Evolutionary conservation across 2,329 filamentous ascomycete species (phyloP), one percentile per base, ranked within the genome.

Genomic region (Westerdykella aurantiaca): DNA sequence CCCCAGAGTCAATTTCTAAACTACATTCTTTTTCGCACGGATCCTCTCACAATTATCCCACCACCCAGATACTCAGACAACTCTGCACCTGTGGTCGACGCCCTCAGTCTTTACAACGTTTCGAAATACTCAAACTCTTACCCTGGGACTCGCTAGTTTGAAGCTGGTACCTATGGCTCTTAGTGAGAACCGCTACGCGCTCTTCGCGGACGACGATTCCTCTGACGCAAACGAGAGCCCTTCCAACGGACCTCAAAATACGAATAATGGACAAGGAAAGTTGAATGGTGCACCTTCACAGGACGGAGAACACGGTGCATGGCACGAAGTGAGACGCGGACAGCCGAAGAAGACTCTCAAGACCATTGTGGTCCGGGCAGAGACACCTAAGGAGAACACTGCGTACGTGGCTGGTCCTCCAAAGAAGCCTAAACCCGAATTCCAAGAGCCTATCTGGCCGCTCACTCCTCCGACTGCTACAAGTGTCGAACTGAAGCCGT

Each of bases 121-220:
- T 29, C 25, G 7, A 29, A 2, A 29, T 29, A 29, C 25, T 29
- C 25, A 29, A 12, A 9, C 10, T 29, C 25, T 29, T 12, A 29
- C 25, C 6, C 6, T 9, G 25, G 25, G 25, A 5, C 7, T 9
- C 25, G 25, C 25, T 12, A 29, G 25, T 12, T 29, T 29, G 25
- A 9, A 29, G 3, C 25, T 25, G 16, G 11, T 29, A 37, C 34
- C 6, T 2, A 61, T 63, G 58, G 47, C 45, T 16, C 34, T 46
- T 17, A 37, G 38, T 29, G 31, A 40, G 29, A 63, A 63, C 25
- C 57, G 60, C 17, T 63, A 56, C 40, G 53, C 57, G 22, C 43
- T 61, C 11, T 56, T 61, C 25, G 39, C 43, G 6, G 51, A 51
- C 2, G 31, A 44, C 5, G 48, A 55, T 11, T 21, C 42, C 10